phyloP scores from a whole-genome alignment of 169 alveolate species.

The Babesia ovata region DNA sequence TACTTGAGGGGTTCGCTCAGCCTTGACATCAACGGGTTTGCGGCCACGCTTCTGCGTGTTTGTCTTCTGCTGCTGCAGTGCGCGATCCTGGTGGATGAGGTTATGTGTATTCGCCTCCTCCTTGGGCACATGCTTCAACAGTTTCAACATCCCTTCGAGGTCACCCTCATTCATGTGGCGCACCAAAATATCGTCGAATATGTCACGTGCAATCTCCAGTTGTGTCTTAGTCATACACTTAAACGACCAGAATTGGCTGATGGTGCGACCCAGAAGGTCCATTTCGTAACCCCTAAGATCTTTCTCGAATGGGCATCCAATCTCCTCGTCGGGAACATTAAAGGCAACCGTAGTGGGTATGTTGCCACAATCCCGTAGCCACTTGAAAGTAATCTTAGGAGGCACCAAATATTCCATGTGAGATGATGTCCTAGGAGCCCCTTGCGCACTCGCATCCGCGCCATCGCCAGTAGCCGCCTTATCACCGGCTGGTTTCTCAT shows the following conservation, averaged over 20 bases:
- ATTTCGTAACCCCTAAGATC: conserved; percentile 25
- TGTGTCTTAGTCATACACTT: conserved; percentile 31
- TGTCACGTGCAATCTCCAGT: conserved; percentile 24
- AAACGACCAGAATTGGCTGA: conserved; percentile 41
- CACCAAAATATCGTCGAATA: conserved; percentile 21
- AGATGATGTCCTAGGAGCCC: neutral
- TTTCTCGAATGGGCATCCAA: conserved; percentile 5
- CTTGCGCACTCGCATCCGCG: neutral
- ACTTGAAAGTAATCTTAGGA: conserved; percentile 6
- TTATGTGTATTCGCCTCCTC: conserved; percentile 23
- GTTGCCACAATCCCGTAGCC: conserved; percentile 17
- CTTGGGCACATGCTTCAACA: conserved; percentile 9
- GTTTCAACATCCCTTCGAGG: conserved; percentile 35
- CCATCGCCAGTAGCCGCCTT: neutral
- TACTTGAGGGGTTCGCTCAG: conserved; percentile 8
- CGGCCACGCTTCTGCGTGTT: conserved; percentile 29
- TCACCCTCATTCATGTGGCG: conserved; percentile 18
- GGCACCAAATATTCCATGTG: neutral
- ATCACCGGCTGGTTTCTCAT: neutral
- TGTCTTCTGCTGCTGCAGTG: conserved; percentile 11
- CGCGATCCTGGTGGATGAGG: conserved; percentile 20
- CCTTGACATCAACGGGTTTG: conserved; percentile 18
- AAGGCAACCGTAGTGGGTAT: conserved; percentile 31
- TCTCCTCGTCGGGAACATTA: conserved; percentile 24
- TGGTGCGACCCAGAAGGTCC: conserved; percentile 46